phyloP scores from a whole-genome alignment of 768 basidiomycete species.

The Podaxis carcinomalis region DNA sequence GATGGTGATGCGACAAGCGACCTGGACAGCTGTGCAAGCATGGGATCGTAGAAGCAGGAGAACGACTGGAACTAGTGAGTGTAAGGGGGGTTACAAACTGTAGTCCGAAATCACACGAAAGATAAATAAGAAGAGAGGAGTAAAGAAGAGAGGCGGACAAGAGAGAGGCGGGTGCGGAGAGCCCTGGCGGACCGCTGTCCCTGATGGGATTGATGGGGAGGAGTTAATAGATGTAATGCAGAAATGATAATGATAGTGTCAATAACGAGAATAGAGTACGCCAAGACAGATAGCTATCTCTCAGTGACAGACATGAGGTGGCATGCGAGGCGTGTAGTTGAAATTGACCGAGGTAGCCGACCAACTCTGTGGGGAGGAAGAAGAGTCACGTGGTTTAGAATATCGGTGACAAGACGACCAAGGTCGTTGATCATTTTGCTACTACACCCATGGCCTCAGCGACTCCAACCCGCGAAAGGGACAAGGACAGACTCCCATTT shows the following conservation, averaged over 20 bases:
- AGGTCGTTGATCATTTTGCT: background rate
- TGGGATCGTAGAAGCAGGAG: background rate
- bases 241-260: background rate
- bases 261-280: background rate
- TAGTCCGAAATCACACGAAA: conserved; percentile 1
- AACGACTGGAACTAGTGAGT: background rate
- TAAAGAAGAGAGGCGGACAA: background rate
- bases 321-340: no score
- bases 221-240: background rate
- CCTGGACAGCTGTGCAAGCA: conserved; percentile 1
- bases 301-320: no score
- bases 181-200: background rate
- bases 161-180: no score
- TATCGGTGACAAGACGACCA: conserved; percentile 5
- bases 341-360: no score
- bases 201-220: background rate
- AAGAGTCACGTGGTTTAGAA: background rate
- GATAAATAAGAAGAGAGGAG: conserved; percentile 3
- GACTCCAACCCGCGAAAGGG: conserved; percentile 30
- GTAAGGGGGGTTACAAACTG: background rate
- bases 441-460: conserved; percentile 14
- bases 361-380: background rate
- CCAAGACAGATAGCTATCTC: no score
- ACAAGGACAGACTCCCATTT: conserved; percentile 30
- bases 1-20: background rate